Conservation (phyloP, 148 eudicot species). For the Fagopyrum tataricum region DNA sequence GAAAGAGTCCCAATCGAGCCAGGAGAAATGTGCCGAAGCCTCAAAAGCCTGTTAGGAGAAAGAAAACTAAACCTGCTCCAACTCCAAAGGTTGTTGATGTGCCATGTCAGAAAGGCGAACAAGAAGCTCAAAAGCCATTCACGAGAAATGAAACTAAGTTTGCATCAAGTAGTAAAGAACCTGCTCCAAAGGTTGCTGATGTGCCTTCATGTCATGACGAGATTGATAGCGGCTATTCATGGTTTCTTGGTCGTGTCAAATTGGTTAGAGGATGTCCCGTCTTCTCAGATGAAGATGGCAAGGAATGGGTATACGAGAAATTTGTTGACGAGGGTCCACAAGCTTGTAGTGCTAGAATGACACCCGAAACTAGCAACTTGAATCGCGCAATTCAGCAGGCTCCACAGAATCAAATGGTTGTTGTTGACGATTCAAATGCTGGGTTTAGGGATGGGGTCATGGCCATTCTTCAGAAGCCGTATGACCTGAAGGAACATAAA, state of each 20-base stretch:
- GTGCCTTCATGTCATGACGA: background rate
- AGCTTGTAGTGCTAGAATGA: background rate
- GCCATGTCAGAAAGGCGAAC: background rate
- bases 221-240: background rate
- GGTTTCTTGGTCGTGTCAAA: background rate
- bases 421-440: background rate
- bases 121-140: background rate
- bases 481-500: background rate
- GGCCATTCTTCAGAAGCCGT: background rate
- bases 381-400: background rate
- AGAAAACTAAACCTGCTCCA: background rate
- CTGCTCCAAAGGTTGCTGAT: background rate
- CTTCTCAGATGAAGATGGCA: background rate
- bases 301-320: background rate
- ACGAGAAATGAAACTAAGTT: background rate
- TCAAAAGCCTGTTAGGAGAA: background rate
- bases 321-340: background rate
- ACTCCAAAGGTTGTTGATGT: background rate
- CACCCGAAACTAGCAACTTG: background rate
- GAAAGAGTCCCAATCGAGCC: background rate
- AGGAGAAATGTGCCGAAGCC: background rate
- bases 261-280: background rate
- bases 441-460: background rate
- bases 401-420: background rate
- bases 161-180: too few species aligned